Evolutionary conservation across 306 rosid species (phyloP).

Genomic region (Dalbergia cultrata): DNA sequence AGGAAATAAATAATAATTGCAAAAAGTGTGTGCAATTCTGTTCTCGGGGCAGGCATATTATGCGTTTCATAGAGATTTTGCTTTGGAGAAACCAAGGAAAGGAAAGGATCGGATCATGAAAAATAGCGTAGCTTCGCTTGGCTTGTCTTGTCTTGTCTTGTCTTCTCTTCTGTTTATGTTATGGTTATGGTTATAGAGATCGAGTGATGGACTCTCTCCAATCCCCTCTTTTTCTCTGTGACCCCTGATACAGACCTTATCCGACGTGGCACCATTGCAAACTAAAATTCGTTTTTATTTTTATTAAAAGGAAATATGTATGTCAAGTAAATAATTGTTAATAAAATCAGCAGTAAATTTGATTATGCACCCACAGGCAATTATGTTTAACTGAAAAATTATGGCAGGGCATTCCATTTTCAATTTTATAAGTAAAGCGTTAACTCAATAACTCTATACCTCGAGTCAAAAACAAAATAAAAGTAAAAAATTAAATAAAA

Average conservation of each 20-base stretch:
- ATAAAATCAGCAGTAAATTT: no score
- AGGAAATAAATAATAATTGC: background rate
- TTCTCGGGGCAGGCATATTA: background rate
- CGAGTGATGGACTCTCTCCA: slow-evolving; percentile 23
- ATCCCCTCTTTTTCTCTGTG: slow-evolving; percentile 27
- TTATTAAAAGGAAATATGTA: background rate
- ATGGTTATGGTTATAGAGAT: slow-evolving; percentile 2
- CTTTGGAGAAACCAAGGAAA: background rate
- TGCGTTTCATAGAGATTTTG: background rate
- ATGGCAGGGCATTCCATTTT: no score
- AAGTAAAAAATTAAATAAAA: no score
- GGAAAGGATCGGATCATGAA: background rate
- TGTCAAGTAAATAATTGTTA: background rate
- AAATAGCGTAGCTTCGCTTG: background rate
- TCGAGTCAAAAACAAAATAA: no score
- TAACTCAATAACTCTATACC: no score
- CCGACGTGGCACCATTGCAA: slow-evolving; percentile 46
- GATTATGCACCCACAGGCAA: no score
- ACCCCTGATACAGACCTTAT: slow-evolving; percentile 39
- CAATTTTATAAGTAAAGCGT: no score
- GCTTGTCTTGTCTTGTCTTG: no score
- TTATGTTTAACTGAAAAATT: no score
- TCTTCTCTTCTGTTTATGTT: no score
- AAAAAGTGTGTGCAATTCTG: background rate
- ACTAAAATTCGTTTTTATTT: background rate